Percentiles rank a stretch among this genome's conserved stretches.
Evolutionary conservation across 2,329 filamentous ascomycete genomes (phyloP).

Genomic region (Cryphonectria radicalis): DNA sequence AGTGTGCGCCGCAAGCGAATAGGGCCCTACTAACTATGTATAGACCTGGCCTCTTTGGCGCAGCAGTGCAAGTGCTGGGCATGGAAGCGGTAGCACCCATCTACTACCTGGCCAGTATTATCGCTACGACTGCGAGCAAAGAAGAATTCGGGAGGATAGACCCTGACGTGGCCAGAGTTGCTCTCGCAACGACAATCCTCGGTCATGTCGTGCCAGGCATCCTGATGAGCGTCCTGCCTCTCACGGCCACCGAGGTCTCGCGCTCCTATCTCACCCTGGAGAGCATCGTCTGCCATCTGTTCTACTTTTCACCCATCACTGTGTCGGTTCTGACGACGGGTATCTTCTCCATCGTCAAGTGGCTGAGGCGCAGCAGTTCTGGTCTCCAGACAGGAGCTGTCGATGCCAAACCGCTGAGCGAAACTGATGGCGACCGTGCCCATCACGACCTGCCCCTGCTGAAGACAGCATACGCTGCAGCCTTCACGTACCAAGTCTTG

Average conservation of each 20-base stretch:
- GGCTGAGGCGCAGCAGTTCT: background rate
- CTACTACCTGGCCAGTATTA: slow-evolving; percentile 20
- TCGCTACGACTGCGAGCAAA: background rate
- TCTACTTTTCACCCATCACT: slow-evolving; percentile 14
- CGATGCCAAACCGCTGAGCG: background rate
- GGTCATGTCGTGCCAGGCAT: slow-evolving; percentile 20
- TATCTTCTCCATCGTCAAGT: background rate
- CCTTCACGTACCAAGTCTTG: slow-evolving; percentile 12
- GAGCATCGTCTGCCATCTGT: slow-evolving; percentile 11
- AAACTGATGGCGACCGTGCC: background rate
- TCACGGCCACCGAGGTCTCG: slow-evolving; percentile 27
- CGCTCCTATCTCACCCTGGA: slow-evolving; percentile 16
- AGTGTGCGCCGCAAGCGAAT: background rate
- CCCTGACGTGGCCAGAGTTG: slow-evolving; percentile 13
- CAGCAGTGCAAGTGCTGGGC: slow-evolving; percentile 17
- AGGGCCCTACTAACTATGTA: background rate
- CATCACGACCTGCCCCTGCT: background rate
- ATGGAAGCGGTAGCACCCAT: slow-evolving; percentile 22
- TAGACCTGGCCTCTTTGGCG: slow-evolving; percentile 10
- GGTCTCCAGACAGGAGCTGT: background rate
- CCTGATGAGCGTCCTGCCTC: slow-evolving; percentile 13
- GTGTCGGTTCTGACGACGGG: slow-evolving; percentile 18
- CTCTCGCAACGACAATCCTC: slow-evolving; percentile 17
- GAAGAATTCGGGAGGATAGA: background rate
- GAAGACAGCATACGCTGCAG: slow-evolving; percentile 12